Percentiles rank a stretch among this genome's conserved stretches.
Conservation (phyloP, 768 basidiomycete genomes). For the Suillus clintonianus region DNA sequence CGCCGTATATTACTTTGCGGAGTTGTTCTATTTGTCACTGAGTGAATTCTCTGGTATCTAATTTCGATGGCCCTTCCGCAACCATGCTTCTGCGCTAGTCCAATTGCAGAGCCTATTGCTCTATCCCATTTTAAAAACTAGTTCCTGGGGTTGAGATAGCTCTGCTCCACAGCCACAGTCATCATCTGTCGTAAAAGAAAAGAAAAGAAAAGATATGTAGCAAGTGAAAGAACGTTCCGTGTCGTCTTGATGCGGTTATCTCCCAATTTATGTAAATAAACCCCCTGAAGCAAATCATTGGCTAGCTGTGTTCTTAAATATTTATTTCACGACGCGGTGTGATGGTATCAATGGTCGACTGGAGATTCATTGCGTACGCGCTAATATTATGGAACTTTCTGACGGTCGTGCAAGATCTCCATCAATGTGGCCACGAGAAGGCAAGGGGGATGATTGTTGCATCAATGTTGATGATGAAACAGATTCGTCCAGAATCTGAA, state of each 20-base stretch:
- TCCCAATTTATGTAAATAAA: neutral
- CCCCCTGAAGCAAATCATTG: neutral
- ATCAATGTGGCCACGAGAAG: no score
- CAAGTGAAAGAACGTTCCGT: neutral
- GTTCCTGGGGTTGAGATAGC: neutral
- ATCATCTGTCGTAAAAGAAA: neutral
- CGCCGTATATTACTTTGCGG: neutral
- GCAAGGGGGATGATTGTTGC: no score
- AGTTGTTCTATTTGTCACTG: neutral
- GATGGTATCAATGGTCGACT: neutral
- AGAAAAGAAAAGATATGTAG: neutral
- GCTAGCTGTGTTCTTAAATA: neutral
- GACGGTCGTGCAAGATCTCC: neutral
- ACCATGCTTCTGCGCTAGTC: neutral
- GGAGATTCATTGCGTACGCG: neutral
- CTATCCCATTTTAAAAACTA: neutral
- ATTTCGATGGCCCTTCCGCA: neutral
- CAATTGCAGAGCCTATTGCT: neutral
- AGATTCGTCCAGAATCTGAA: neutral
- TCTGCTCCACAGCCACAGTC: neutral
- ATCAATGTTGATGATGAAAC: neutral
- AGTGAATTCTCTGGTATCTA: neutral
- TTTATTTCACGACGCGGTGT: neutral
- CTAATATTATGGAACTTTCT: no score
- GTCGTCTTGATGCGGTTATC: neutral